These are phyloP conservation scores for Ceratocystis ficicola DNA, from an alignment of 2,329 filamentous ascomycete genomes.

Conservation along the genomic window DNA sequence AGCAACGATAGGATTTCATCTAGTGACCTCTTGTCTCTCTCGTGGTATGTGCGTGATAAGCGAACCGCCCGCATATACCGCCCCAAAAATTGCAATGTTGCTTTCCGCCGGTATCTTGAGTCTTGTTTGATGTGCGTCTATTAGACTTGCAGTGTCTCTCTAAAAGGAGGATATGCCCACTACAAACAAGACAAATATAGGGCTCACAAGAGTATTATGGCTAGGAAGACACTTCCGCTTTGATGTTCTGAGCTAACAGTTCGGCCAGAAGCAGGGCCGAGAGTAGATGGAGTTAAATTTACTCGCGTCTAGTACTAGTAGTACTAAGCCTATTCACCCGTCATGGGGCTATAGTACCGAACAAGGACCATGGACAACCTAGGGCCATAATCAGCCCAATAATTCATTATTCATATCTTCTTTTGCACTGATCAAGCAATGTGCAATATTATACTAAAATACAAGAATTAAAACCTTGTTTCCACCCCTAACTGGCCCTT, in stretches of 20 bases:
- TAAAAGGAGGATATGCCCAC: slow-evolving; percentile 32
- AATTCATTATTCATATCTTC: neutral
- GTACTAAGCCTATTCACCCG: neutral
- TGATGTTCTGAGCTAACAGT: too few species aligned
- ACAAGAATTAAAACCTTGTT: neutral
- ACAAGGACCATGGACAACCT: neutral
- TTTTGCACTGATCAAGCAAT: neutral
- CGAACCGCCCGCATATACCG: slow-evolving; percentile 36
- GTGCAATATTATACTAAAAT: neutral
- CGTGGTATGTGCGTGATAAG: slow-evolving; percentile 34
- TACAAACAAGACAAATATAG: slow-evolving; percentile 19
- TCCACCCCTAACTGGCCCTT: neutral
- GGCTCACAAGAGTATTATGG: slow-evolving; percentile 23
- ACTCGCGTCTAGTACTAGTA: neutral
- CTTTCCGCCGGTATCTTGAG: slow-evolving; percentile 30
- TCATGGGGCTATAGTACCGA: neutral
- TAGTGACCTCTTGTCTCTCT: slow-evolving; percentile 10
- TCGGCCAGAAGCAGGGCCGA: neutral
- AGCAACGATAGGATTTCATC: slow-evolving; percentile 26
- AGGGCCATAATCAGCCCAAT: neutral
- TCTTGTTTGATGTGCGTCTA: slow-evolving; percentile 34
- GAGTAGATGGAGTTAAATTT: neutral
- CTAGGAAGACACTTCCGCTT: too few species aligned
- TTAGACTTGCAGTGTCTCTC: slow-evolving; percentile 31
- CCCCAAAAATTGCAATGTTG: slow-evolving; percentile 38